Evolutionary conservation across 139 green algal species (phyloP).

Genomic region (Trebouxia sp.): DNA sequence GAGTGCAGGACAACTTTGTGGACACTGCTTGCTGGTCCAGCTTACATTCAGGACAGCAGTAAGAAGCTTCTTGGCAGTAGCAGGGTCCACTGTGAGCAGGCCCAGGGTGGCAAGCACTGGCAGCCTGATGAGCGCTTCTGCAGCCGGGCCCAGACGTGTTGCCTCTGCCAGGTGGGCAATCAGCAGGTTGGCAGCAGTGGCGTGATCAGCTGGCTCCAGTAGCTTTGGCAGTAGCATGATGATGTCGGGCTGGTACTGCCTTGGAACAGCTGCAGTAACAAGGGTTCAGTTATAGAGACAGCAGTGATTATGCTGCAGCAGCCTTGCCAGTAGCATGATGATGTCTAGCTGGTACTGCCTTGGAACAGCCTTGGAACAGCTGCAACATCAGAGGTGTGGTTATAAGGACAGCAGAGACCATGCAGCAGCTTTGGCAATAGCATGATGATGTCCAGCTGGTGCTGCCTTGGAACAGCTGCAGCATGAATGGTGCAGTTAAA

Average conservation of each 20-base stretch:
- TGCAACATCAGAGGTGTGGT: neutral
- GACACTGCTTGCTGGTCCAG: too few relatives aligned
- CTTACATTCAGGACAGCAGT: conserved; percentile 38
- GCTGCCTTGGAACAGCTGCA: conserved; percentile 28
- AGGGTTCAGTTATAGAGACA: neutral
- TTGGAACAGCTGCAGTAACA: conserved; percentile 38
- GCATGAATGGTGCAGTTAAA: neutral
- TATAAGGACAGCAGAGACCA: neutral
- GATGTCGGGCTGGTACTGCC: conserved; percentile 49
- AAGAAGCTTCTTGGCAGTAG: conserved; percentile 38
- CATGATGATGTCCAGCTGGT: conserved; percentile 48
- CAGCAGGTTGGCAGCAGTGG: conserved; percentile 36
- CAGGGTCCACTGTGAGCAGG: conserved; percentile 44
- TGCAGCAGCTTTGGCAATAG: conserved; percentile 51
- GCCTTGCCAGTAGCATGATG: too few relatives aligned
- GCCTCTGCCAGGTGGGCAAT: conserved; percentile 44
- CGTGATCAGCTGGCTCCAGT: conserved; percentile 44
- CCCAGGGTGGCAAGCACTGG: conserved; percentile 51
- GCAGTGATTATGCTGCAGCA: too few relatives aligned
- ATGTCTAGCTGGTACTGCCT: neutral
- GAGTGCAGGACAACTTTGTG: too few relatives aligned
- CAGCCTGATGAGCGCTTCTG: conserved; percentile 40
- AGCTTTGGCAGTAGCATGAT: conserved; percentile 54
- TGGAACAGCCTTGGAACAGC: neutral
- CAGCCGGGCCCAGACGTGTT: conserved; percentile 26